phyloP scores from a whole-genome alignment of 305 asterid species.

The Solanum chacoense region DNA sequence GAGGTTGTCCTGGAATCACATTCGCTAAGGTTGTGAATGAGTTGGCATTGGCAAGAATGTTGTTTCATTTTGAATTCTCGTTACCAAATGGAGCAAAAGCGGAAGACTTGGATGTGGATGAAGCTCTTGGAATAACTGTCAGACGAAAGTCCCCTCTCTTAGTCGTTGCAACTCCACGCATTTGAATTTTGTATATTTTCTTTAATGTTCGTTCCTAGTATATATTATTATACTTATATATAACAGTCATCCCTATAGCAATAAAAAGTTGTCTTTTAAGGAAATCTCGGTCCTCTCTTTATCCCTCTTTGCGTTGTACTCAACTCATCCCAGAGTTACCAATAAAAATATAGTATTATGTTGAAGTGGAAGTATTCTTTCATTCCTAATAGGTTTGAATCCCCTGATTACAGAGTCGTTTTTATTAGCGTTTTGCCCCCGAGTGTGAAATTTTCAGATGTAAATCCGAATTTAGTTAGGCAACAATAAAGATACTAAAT shows the following conservation, averaged over 20 bases:
- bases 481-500: too few relatives aligned
- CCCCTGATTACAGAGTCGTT: not conserved
- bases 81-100: constrained; percentile 8
- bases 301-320: not conserved
- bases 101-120: constrained; percentile 9
- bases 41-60: constrained; percentile 9
- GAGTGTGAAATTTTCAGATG: too few relatives aligned
- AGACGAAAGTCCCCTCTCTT: constrained; percentile 9
- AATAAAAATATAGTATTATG: too few relatives aligned
- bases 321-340: not conserved
- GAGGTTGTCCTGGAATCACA: constrained; percentile 34
- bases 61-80: constrained; percentile 11
- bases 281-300: not conserved
- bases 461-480: too few relatives aligned
- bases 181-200: not conserved
- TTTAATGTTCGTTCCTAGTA: not conserved
- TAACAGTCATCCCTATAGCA: not conserved
- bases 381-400: not conserved
- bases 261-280: not conserved
- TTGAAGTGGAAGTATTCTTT: too few relatives aligned
- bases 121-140: constrained; percentile 1
- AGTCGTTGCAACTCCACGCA: constrained; percentile 3
- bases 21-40: constrained; percentile 21
- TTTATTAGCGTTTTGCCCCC: too few relatives aligned
- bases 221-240: not conserved